phyloP scores from a whole-genome alignment of 345 rosid genomes.

The Linum trigynum region DNA sequence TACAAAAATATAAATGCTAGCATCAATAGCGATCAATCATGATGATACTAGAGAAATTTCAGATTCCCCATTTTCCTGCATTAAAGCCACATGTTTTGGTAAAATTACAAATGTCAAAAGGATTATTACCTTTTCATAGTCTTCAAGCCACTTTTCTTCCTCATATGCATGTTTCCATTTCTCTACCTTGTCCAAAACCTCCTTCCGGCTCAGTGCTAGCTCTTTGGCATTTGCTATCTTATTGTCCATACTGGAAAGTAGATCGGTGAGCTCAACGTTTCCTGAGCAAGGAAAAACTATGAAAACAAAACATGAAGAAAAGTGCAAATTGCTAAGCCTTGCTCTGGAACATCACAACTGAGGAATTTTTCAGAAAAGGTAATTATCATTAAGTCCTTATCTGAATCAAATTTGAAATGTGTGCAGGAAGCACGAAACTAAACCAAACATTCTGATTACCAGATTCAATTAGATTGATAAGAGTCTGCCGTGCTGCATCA shows the following conservation, averaged over 20 bases:
- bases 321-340: neutral
- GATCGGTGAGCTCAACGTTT: constrained; percentile 45
- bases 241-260: constrained; percentile 71
- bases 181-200: constrained; percentile 74
- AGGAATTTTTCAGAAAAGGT: no score
- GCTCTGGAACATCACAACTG: no score
- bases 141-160: constrained; percentile 95
- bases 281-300: constrained; percentile 27
- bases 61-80: neutral
- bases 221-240: constrained; percentile 74
- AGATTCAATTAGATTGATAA: constrained; percentile 48
- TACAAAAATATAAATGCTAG: no score
- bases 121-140: constrained; percentile 64
- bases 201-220: constrained; percentile 72
- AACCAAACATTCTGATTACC: constrained; percentile 24
- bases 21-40: no score
- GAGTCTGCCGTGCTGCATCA: constrained; percentile 57
- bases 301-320: neutral
- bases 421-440: neutral
- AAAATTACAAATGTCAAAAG: neutral
- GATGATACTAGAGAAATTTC: no score
- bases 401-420: neutral
- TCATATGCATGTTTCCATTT: constrained; percentile 74
- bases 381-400: no score
- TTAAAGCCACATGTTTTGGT: neutral